phyloP scores from a whole-genome alignment of 495 filamentous ascomycete genomes.

The Annulohypoxylon nitens region DNA sequence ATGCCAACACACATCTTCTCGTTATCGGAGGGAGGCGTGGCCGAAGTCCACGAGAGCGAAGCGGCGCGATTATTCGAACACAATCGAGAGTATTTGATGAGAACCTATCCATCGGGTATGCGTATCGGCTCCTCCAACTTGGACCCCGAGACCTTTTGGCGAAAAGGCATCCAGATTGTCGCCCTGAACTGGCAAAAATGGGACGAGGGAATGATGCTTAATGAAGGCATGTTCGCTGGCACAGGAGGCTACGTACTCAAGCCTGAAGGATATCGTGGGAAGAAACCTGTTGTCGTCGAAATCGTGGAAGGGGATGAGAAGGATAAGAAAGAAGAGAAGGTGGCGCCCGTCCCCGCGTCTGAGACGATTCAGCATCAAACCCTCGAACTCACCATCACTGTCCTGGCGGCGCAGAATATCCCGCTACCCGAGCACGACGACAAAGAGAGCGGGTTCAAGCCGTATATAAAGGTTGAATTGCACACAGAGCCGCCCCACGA shows the following conservation, averaged over 20 bases:
- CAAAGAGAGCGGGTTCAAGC: constrained; percentile 72
- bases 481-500: constrained; percentile 78
- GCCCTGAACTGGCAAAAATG: constrained; percentile 95
- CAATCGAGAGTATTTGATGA: constrained; percentile 87
- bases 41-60: constrained; percentile 74
- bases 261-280: constrained; percentile 67
- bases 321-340: constrained; percentile 23
- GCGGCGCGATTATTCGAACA: constrained; percentile 77
- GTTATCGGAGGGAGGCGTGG: constrained; percentile 82
- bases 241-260: constrained; percentile 88
- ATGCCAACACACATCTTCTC: constrained; percentile 90
- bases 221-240: constrained; percentile 89
- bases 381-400: constrained; percentile 66
- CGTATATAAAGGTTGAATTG: constrained; percentile 85
- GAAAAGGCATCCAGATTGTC: constrained; percentile 89
- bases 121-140: constrained; percentile 87
- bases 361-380: constrained; percentile 58
- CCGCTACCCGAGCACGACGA: constrained; percentile 67
- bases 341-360: constrained; percentile 41
- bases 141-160: constrained; percentile 86
- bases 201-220: constrained; percentile 95
- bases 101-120: constrained; percentile 86
- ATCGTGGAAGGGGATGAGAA: not conserved
- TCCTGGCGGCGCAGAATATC: constrained; percentile 69
- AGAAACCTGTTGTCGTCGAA: constrained; percentile 27